phyloP scores from a whole-genome alignment of 2,329 filamentous ascomycete species.

The Botryosphaeria agaves region DNA sequence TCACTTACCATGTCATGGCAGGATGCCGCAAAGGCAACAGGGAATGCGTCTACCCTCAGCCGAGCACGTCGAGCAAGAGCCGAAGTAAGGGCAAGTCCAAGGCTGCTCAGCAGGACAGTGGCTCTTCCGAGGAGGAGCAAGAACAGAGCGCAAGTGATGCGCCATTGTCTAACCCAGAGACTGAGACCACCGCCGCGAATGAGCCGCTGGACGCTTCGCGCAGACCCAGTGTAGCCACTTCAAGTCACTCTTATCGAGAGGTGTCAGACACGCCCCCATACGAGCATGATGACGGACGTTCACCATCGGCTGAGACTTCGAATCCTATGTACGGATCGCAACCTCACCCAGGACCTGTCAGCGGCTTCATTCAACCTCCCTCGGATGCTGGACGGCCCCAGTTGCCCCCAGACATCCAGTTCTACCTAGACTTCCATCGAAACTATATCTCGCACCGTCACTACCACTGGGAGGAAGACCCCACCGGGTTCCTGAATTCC shows the following conservation, averaged over 20 bases:
- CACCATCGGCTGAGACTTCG: too few relatives aligned
- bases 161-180: slow-evolving; percentile 24
- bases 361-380: too few relatives aligned
- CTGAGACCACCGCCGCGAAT: slow-evolving; percentile 27
- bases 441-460: slow-evolving; percentile 67
- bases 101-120: slow-evolving; percentile 25
- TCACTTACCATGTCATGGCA: slow-evolving; percentile 12
- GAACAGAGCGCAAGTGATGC: slow-evolving; percentile 22
- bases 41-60: slow-evolving; percentile 79
- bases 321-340: too few relatives aligned
- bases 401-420: slow-evolving; percentile 48
- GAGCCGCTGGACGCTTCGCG: slow-evolving; percentile 9
- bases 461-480: slow-evolving; percentile 60
- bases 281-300: too few relatives aligned
- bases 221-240: slow-evolving; percentile 1
- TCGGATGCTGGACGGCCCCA: slow-evolving; percentile 10
- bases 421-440: slow-evolving; percentile 62
- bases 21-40: slow-evolving; percentile 85
- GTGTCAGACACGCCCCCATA: slow-evolving; percentile 20
- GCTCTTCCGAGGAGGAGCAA: slow-evolving; percentile 33
- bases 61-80: slow-evolving; percentile 27
- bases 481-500: slow-evolving; percentile 54
- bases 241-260: slow-evolving; percentile 14
- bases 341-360: too few relatives aligned
- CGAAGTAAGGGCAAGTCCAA: slow-evolving; percentile 27